Evolutionary conservation across 305 asterid species (phyloP).

Genomic region (Lippia alba): DNA sequence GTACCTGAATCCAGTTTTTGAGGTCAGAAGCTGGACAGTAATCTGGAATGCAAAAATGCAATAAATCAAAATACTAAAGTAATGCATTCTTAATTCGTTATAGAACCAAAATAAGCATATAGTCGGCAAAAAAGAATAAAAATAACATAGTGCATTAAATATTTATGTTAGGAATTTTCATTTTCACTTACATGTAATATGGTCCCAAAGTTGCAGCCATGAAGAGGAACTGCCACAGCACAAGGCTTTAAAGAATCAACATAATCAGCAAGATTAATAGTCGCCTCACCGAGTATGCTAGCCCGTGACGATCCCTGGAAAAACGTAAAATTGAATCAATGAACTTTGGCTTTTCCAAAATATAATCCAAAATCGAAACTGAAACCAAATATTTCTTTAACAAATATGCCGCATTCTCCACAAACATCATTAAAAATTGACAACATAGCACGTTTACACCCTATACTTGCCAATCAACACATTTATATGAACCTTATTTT

Average conservation of each 20-base stretch:
- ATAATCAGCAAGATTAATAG: slow-evolving; percentile 89
- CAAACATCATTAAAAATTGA: slow-evolving; percentile 12
- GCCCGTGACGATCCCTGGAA: slow-evolving; percentile 95
- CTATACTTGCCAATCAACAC: not conserved
- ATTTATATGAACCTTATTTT: too few relatives aligned
- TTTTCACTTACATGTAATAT: slow-evolving; percentile 74
- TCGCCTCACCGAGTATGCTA: slow-evolving; percentile 92
- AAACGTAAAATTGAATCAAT: slow-evolving; percentile 25
- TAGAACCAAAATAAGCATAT: slow-evolving; percentile 15
- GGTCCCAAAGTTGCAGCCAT: slow-evolving; percentile 87
- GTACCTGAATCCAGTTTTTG: slow-evolving; percentile 99
- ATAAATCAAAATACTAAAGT: slow-evolving; percentile 34
- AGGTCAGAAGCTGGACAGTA: slow-evolving; percentile 91
- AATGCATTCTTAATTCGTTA: slow-evolving; percentile 21
- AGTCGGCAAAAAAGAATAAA: slow-evolving; percentile 11
- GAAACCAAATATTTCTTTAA: too few relatives aligned
- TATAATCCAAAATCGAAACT: too few relatives aligned
- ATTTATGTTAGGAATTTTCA: slow-evolving; percentile 10
- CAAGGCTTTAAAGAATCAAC: slow-evolving; percentile 90
- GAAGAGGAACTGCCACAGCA: slow-evolving; percentile 76
- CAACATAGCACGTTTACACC: too few relatives aligned
- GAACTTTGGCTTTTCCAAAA: slow-evolving; percentile 2
- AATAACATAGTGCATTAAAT: slow-evolving; percentile 9
- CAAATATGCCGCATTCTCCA: too few relatives aligned
- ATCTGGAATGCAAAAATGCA: slow-evolving; percentile 66